Conservation (phyloP, 768 basidiomycete genomes). For the Xerocomus brunneocitrinus region DNA sequence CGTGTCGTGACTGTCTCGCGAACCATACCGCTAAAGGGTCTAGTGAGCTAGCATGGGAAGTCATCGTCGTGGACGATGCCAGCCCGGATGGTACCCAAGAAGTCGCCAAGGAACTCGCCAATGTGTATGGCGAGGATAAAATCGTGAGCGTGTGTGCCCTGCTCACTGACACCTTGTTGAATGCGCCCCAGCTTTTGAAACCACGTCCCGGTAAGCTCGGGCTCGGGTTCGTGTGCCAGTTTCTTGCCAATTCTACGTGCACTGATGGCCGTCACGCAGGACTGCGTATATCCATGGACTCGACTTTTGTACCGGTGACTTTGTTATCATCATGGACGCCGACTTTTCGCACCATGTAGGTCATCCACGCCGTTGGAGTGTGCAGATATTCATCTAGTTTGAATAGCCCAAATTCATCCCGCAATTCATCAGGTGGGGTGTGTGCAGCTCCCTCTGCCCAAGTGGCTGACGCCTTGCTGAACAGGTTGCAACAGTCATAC, state of each 20-base stretch:
- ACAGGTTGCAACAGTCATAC: conserved; percentile 75
- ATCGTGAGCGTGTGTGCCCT: conserved; percentile 46
- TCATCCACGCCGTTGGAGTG: neutral
- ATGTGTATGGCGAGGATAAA: conserved; percentile 78
- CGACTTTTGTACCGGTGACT: conserved; percentile 85
- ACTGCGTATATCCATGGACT: conserved; percentile 92
- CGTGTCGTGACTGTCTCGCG: conserved; percentile 24
- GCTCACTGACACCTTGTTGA: neutral
- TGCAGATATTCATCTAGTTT: conserved; percentile 3
- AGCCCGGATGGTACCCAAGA: conserved; percentile 93
- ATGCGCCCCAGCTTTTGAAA: conserved; percentile 57
- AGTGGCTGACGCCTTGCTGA: conserved; percentile 1
- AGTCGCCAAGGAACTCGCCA: conserved; percentile 73
- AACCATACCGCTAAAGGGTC: conserved; percentile 12
- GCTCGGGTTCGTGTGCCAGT: conserved; percentile 57
- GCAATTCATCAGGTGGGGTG: conserved; percentile 73
- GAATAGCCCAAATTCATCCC: conserved; percentile 92
- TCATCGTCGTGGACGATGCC: conserved; percentile 89
- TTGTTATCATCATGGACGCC: conserved; percentile 96
- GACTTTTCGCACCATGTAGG: conserved; percentile 93
- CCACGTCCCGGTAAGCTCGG: conserved; percentile 90
- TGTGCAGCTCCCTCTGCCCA: neutral
- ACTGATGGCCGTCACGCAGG: conserved; percentile 35
- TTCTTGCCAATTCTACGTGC: neutral
- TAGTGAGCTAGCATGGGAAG: conserved; percentile 78